Conservation (phyloP, 1,284 basidiomycete species). For the Boletellus dicymbophilus region DNA sequence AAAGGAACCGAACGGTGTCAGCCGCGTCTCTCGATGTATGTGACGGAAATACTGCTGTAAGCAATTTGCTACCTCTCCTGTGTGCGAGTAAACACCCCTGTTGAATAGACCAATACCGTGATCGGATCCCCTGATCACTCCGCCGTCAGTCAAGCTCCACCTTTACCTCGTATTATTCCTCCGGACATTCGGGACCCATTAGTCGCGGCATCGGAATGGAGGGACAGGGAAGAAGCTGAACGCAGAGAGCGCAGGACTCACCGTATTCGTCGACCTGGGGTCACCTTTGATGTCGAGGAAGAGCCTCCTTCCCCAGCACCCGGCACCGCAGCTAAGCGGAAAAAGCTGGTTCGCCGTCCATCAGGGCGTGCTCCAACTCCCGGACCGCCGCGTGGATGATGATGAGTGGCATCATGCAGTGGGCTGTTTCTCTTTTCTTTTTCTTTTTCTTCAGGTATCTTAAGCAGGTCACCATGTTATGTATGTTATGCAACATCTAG, state of each 20-base stretch:
- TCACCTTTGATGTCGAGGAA: conserved; percentile 67
- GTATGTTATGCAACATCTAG: conserved; percentile 34
- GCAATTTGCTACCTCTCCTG: conserved; percentile 27
- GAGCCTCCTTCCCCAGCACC: conserved; percentile 41
- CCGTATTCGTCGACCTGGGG: conserved; percentile 63
- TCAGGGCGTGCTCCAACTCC: conserved; percentile 30
- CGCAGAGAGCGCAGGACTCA: conserved; percentile 40
- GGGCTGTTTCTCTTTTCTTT: conserved; percentile 6
- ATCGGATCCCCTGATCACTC: conserved; percentile 75
- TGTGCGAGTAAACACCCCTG: conserved; percentile 11
- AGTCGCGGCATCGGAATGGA: conserved; percentile 66
- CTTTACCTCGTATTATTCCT: conserved; percentile 51
- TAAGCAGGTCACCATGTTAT: conserved; percentile 24
- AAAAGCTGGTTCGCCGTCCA: conserved; percentile 31
- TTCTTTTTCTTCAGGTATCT: conserved; percentile 29
- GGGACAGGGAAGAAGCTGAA: conserved; percentile 48
- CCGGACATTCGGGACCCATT: conserved; percentile 65
- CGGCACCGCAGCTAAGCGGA: conserved; percentile 24
- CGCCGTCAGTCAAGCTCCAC: conserved; percentile 49
- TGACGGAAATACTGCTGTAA: conserved; percentile 69
- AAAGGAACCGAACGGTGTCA: conserved; percentile 67
- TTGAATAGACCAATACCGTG: conserved; percentile 62
- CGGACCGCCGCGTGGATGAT: conserved; percentile 23
- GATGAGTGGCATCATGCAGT: not conserved
- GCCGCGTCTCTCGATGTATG: conserved; percentile 72